Evolutionary conservation across 2,329 filamentous ascomycete genomes (phyloP).

Genomic region (Helicocarpus griseus): DNA sequence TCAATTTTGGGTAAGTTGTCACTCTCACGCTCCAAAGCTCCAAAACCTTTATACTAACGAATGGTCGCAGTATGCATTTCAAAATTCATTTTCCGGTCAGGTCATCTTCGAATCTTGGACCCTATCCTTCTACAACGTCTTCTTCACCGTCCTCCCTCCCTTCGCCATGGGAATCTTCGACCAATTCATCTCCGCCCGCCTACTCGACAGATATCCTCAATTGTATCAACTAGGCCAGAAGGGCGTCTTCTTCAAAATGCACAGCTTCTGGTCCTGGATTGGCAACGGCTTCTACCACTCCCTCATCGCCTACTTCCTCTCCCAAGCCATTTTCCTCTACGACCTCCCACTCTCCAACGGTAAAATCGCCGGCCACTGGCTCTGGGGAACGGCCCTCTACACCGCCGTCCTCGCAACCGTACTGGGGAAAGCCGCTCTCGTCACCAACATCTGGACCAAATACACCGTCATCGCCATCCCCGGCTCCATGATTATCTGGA

Average conservation of each 20-base stretch:
- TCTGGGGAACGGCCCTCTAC: constrained; percentile 94
- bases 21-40: background rate
- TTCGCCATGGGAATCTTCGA: constrained; percentile 94
- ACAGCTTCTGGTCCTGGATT: constrained; percentile 89
- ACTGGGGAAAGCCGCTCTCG: constrained; percentile 84
- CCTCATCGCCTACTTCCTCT: constrained; percentile 79
- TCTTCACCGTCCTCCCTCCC: constrained; percentile 90
- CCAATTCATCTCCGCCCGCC: constrained; percentile 88
- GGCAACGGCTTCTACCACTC: constrained; percentile 93
- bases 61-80: constrained; percentile 66
- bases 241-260: constrained; percentile 85
- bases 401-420: constrained; percentile 89
- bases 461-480: constrained; percentile 94
- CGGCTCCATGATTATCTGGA: constrained; percentile 84
- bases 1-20: constrained; percentile 78
- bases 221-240: constrained; percentile 88
- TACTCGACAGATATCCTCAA: constrained; percentile 92
- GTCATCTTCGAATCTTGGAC: constrained; percentile 99
- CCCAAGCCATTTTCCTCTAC: constrained; percentile 68
- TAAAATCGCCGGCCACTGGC: constrained; percentile 83
- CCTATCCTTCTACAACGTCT: constrained; percentile 97
- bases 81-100: constrained; percentile 95
- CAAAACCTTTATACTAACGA: constrained; percentile 10
- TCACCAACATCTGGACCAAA: constrained; percentile 98
- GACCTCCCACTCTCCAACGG: constrained; percentile 74